A percentile compares a stretch with the other conserved stretches of the same genome.
Evolutionary conservation across 495 filamentous ascomycete genomes (phyloP).

Genomic region (Parathielavia appendiculata): DNA sequence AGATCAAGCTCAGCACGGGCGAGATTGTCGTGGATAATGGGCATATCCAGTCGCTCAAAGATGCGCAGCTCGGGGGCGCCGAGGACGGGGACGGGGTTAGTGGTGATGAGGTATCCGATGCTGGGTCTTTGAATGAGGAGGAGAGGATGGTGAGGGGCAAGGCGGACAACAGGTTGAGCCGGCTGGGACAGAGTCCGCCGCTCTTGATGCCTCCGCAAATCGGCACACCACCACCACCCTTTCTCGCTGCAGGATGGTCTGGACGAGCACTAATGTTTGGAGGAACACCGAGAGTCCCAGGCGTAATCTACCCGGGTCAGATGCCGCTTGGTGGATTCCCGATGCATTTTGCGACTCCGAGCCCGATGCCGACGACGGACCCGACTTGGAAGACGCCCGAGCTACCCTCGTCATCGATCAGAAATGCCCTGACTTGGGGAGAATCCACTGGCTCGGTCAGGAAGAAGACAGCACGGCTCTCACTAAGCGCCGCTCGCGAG

Average conservation of each 20-base stretch:
- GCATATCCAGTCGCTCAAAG: constrained; percentile 57
- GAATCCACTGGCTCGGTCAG: not conserved
- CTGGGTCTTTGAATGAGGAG: constrained; percentile 25
- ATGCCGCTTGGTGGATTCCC: constrained; percentile 11
- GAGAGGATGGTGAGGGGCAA: constrained; percentile 23
- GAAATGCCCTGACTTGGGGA: not conserved
- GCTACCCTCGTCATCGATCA: constrained; percentile 20
- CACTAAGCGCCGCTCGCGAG: constrained; percentile 6
- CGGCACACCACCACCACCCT: constrained; percentile 2
- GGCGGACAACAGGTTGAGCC: constrained; percentile 10
- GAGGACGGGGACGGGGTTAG: constrained; percentile 43
- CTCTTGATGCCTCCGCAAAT: constrained; percentile 4
- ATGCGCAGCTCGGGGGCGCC: constrained; percentile 24
- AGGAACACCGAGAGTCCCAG: constrained; percentile 4
- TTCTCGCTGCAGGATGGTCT: constrained; percentile 12
- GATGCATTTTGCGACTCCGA: constrained; percentile 14
- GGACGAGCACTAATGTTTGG: not conserved
- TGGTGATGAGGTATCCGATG: constrained; percentile 8
- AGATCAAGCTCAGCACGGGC: constrained; percentile 50
- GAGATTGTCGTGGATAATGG: constrained; percentile 83
- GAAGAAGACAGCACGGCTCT: constrained; percentile 14
- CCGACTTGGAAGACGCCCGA: constrained; percentile 29
- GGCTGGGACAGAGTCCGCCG: not conserved
- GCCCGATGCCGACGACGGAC: constrained; percentile 15
- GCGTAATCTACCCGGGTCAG: constrained; percentile 17